These are phyloP conservation scores for Xanthoconium stramineum DNA, from an alignment of 768 basidiomycete genomes.

Conservation along the genomic window DNA sequence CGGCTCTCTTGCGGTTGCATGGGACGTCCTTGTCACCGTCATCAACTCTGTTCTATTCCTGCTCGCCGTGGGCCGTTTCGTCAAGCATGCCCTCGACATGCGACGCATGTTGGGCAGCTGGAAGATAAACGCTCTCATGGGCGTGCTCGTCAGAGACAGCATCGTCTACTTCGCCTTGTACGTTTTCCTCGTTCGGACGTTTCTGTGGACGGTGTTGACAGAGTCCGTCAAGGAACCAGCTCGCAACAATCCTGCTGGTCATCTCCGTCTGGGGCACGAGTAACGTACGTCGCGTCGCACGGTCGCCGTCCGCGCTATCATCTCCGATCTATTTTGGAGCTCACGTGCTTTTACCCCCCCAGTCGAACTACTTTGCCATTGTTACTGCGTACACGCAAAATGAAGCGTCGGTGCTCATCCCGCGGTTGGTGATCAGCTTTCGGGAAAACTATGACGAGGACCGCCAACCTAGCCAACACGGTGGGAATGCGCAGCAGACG, in stretches of 20 bases:
- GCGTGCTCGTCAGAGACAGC: conserved; percentile 15
- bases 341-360: no score
- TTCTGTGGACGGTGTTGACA: not conserved
- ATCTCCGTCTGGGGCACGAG: conserved; percentile 12
- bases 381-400: conserved; percentile 18
- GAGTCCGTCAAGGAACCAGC: conserved; percentile 5
- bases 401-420: conserved; percentile 15
- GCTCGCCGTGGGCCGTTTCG: conserved; percentile 14
- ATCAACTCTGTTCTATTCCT: conserved; percentile 13
- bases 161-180: conserved; percentile 21
- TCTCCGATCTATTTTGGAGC: no score
- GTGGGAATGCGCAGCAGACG: not conserved
- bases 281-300: conserved; percentile 13
- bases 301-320: no score
- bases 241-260: conserved; percentile 17
- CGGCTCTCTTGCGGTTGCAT: conserved; percentile 12
- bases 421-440: conserved; percentile 21
- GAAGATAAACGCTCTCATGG: conserved; percentile 13
- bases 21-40: conserved; percentile 11
- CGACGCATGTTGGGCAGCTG: conserved; percentile 6
- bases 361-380: conserved; percentile 8
- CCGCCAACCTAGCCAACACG: not conserved
- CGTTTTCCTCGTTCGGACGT: not conserved
- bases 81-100: conserved; percentile 9
- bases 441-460: conserved; percentile 12